phyloP scores from a whole-genome alignment of 2,329 filamentous ascomycete genomes.

The Claviceps sorghi region DNA sequence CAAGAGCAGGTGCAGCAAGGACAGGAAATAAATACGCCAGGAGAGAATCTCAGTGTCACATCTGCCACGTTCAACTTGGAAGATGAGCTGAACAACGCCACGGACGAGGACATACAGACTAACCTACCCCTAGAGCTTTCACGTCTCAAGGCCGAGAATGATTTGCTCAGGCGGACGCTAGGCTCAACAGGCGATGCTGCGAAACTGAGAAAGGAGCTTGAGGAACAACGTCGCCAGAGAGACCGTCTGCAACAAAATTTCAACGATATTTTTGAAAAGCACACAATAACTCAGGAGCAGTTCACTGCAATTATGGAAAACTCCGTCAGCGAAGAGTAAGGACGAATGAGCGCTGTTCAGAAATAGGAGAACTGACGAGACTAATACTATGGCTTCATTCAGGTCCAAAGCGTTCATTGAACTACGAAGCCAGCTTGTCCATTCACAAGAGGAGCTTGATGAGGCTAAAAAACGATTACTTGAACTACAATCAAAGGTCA shows the following conservation, averaged over 20 bases:
- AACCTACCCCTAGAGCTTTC: slow-evolving; percentile 38
- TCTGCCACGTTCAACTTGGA: slow-evolving; percentile 33
- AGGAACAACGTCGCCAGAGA: slow-evolving; percentile 35
- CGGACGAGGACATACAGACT: slow-evolving; percentile 21
- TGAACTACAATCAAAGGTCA: slow-evolving; percentile 32
- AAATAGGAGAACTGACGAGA: not conserved
- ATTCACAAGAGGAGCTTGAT: slow-evolving; percentile 32
- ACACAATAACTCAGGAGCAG: slow-evolving; percentile 42
- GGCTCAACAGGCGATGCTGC: slow-evolving; percentile 39
- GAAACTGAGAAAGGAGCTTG: slow-evolving; percentile 39
- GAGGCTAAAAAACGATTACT: slow-evolving; percentile 26
- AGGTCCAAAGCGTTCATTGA: slow-evolving; percentile 39
- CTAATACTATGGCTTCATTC: slow-evolving; percentile 25
- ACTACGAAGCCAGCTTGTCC: slow-evolving; percentile 33
- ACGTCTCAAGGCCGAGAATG: slow-evolving; percentile 47
- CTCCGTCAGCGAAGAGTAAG: slow-evolving; percentile 41
- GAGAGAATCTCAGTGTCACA: slow-evolving; percentile 7
- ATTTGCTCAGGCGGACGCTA: slow-evolving; percentile 39
- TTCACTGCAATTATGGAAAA: slow-evolving; percentile 38
- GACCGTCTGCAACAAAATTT: slow-evolving; percentile 39
- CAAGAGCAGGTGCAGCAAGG: slow-evolving; percentile 40
- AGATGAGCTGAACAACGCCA: slow-evolving; percentile 42
- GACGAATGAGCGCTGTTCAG: slow-evolving; percentile 12
- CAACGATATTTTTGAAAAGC: slow-evolving; percentile 43
- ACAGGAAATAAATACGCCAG: slow-evolving; percentile 11